Evolutionary conservation across 208 protist genomes (phyloP).

Genomic region (Acanthamoeba quina): DNA sequence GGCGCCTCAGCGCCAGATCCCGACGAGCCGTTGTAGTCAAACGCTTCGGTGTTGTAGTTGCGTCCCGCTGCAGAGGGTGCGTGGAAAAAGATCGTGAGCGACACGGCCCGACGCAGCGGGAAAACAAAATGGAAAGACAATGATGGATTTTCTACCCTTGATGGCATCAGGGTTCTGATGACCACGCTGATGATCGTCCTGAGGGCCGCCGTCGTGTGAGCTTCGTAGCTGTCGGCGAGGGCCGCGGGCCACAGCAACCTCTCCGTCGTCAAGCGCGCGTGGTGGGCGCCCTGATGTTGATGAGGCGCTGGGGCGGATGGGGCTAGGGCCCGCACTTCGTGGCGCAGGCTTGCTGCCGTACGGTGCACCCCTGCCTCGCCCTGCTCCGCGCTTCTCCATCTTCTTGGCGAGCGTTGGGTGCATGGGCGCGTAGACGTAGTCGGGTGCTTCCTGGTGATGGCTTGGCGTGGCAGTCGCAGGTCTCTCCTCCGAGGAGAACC

Average conservation of each 20-base stretch:
- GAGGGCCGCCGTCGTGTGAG: neutral
- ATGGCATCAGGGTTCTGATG: no score
- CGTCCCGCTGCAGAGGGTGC: neutral
- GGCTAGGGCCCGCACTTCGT: constrained; percentile 5
- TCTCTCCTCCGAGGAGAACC: constrained; percentile 24
- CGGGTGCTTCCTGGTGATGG: constrained; percentile 4
- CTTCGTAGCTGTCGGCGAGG: neutral
- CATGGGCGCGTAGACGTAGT: constrained; percentile 45
- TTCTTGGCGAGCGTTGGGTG: constrained; percentile 8
- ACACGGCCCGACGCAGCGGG: no score
- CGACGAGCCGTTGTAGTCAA: neutral
- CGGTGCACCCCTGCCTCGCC: neutral
- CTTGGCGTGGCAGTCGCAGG: neutral
- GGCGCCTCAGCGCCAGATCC: neutral
- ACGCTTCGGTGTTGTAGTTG: constrained; percentile 14
- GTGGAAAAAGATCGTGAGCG: neutral
- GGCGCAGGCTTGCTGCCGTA: neutral
- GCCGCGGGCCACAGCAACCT: neutral
- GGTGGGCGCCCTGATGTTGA: no score
- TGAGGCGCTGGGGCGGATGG: neutral
- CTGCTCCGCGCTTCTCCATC: constrained; percentile 39
- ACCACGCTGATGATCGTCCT: neutral
- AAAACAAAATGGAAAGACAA: no score
- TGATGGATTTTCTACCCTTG: neutral
- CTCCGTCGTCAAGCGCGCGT: neutral